Evolutionary conservation across 208 protist genomes (phyloP), one percentile per base, ranked within the genome.

Genomic region (Wallacemonas sp.): DNA sequence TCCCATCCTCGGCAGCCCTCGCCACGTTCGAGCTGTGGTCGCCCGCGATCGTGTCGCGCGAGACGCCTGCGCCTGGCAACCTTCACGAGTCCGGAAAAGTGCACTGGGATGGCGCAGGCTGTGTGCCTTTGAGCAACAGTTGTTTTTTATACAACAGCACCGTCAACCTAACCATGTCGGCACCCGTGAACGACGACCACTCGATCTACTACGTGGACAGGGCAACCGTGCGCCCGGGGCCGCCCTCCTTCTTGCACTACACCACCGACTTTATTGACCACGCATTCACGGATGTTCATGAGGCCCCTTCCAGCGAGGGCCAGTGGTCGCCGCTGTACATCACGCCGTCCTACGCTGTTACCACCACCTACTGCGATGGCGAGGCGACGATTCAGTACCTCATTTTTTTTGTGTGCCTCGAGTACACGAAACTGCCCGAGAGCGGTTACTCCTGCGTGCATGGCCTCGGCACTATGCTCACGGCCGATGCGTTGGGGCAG

Each of bases 11-110:
- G 30, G 33, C 15, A 3, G 22, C 57, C 22, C n/a, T 57, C 24
- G 36, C 22, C 12, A 46, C 42, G 58, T 72, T 61, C 52, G 69
- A 76, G 29, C 58, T 81, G 57, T 73, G 68, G 55, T 8, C 29
- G n/a, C 29, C 50, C n/a, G 50, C 21, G 3, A 26, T 3, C n/a
- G 13, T 10, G 42, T 19, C n/a, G 64, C 63, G 63, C 46, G 50
- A 46, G n/a, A 5, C 41, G 41, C 9, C 9, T 13, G 9, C 41
- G 41, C n/a, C 15, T 37, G 27, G 24, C 36, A 34, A 22, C 29
- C 13, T 22, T 27, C 54, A 17, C 13, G 32, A 24, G 29, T 21
- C 29, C 32, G n/a, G n/a, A n/a, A n/a, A n/a, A n/a, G 52, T 39
- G 3, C 13, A 13, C 8, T 68, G 63, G 63, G 30, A 68, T 29